Conservation (phyloP, 257 asterid species). For the Fraxinus anomala region DNA sequence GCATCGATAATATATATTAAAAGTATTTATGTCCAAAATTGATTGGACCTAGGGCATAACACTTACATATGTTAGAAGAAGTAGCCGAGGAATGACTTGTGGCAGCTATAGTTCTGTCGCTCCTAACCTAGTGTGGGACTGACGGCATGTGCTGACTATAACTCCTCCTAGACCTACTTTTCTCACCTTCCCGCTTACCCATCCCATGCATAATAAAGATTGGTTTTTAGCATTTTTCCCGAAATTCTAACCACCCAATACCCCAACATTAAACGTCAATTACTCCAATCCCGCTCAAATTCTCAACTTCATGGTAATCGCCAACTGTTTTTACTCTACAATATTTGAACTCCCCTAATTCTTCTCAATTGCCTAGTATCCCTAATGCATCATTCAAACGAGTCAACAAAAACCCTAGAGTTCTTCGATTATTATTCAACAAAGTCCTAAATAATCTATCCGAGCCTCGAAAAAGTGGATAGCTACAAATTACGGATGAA, state of each 20-base stretch:
- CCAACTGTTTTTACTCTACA: conserved; percentile 1
- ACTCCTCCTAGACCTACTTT: conserved; percentile 31
- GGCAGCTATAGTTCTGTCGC: conserved; percentile 33
- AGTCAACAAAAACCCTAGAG: conserved; percentile 31
- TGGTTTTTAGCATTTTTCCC: conserved; percentile 43
- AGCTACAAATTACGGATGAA: background rate
- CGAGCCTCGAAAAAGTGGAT: conserved; percentile 1
- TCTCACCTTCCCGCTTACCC: conserved; percentile 40
- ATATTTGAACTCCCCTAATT: conserved; percentile 27
- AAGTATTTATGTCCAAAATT: too few species aligned
- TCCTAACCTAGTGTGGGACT: conserved; percentile 33
- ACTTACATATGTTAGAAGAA: conserved; percentile 32
- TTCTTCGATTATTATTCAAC: conserved; percentile 18
- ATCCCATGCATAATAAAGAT: conserved; percentile 50
- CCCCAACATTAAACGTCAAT: conserved; percentile 25
- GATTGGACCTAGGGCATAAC: too few species aligned
- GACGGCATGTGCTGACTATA: conserved; percentile 47
- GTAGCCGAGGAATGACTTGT: conserved; percentile 31
- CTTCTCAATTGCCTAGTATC: conserved; percentile 9
- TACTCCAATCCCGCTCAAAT: conserved; percentile 6
- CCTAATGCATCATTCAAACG: background rate
- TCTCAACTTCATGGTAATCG: background rate
- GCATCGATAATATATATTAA: too few species aligned
- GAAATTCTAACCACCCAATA: conserved; percentile 15
- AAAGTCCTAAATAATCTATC: background rate